These are phyloP conservation scores for Colletotrichum limetticola DNA, from an alignment of 2,329 filamentous ascomycete species.

Conservation along the genomic window DNA sequence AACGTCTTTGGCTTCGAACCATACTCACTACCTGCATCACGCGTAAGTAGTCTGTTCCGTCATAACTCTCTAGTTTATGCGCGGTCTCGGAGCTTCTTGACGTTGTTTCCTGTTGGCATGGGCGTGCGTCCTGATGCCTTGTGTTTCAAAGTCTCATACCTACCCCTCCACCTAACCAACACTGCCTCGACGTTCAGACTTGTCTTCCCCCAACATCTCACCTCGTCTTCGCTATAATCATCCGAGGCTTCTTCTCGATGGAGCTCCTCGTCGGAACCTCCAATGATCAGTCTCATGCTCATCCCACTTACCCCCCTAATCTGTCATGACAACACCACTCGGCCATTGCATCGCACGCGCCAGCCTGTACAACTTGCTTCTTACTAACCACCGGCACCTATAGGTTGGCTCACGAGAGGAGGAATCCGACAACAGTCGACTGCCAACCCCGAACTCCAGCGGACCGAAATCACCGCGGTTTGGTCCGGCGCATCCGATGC, in stretches of 20 bases:
- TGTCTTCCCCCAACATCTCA: constrained; percentile 5
- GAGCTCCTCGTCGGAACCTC: constrained; percentile 14
- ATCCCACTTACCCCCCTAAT: not conserved
- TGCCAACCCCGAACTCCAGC: constrained; percentile 73
- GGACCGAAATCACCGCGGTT: constrained; percentile 72
- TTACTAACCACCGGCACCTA: constrained; percentile 41
- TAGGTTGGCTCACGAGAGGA: constrained; percentile 72
- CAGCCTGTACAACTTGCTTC: constrained; percentile 20
- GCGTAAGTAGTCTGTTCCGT: constrained; percentile 67
- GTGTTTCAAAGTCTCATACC: constrained; percentile 32
- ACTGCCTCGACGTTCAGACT: constrained; percentile 18
- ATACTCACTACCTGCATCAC: constrained; percentile 85
- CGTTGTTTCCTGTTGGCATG: constrained; percentile 27
- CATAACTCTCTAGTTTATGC: not conserved
- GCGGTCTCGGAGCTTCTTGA: constrained; percentile 12
- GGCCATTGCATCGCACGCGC: constrained; percentile 17
- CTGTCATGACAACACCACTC: constrained; percentile 7
- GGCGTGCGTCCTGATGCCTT: constrained; percentile 8
- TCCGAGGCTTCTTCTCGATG: constrained; percentile 13
- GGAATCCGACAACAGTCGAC: constrained; percentile 70
- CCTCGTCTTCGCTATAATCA: constrained; percentile 4
- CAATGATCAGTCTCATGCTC: constrained; percentile 2
- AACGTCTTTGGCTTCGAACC: constrained; percentile 91
- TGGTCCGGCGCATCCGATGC: constrained; percentile 78
- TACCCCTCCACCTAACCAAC: constrained; percentile 21